phyloP scores from a whole-genome alignment of 176 grass and related monocot species.

The Pontederia crassipes region DNA sequence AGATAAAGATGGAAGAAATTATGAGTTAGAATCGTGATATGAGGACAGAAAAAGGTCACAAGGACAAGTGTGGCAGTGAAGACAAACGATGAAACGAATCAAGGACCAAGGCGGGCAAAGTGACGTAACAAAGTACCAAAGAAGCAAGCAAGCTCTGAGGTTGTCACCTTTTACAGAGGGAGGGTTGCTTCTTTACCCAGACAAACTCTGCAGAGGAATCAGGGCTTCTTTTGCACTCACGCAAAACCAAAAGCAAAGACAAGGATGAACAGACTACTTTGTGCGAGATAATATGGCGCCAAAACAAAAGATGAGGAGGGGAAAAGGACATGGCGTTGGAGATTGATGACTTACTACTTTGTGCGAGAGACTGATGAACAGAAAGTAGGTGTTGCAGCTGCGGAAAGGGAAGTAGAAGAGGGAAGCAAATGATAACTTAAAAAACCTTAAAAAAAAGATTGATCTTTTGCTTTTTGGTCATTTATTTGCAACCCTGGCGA shows the following conservation, averaged over 20 bases:
- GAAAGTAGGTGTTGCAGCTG: too few species aligned
- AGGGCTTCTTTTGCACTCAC: conserved; percentile 57
- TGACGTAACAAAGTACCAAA: not conserved
- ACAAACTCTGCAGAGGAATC: conserved; percentile 31
- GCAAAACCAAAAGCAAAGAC: conserved; percentile 33
- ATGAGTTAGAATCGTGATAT: too few species aligned
- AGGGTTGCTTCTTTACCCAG: conserved; percentile 9
- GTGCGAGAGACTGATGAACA: not conserved
- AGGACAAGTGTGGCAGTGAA: not conserved
- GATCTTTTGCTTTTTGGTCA: not conserved
- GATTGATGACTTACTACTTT: too few species aligned
- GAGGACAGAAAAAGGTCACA: too few species aligned
- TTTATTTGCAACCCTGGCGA: conserved; percentile 6
- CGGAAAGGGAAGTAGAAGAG: not conserved
- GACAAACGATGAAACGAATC: not conserved
- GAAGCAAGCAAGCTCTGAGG: conserved; percentile 1
- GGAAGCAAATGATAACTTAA: not conserved
- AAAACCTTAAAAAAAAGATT: not conserved
- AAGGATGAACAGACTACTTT: not conserved
- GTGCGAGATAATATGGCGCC: not conserved
- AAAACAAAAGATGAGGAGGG: conserved; percentile 1
- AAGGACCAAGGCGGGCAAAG: not conserved
- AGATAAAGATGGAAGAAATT: too few species aligned
- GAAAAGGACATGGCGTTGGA: too few species aligned
- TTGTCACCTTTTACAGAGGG: conserved; percentile 8